Conservation (phyloP, 2,329 filamentous ascomycete species). For the Aspergillus niger region DNA sequence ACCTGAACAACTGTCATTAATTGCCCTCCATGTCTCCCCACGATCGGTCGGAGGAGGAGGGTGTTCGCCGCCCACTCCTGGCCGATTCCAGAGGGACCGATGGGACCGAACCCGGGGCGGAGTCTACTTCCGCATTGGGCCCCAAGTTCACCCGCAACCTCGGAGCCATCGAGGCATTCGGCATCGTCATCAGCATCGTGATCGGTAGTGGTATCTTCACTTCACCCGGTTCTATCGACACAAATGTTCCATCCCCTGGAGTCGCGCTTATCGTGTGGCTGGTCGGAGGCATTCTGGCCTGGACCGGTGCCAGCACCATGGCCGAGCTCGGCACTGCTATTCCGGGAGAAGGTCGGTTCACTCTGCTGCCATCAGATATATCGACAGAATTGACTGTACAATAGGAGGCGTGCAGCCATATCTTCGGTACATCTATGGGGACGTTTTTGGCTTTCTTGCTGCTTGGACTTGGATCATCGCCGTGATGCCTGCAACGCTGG, state of each 20-base stretch:
- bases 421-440: conserved; percentile 22
- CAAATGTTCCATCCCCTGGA: conserved; percentile 21
- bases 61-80: background rate
- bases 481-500: conserved; percentile 21
- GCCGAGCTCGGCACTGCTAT: conserved; percentile 23
- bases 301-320: conserved; percentile 22
- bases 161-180: conserved; percentile 20
- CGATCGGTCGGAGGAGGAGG: background rate
- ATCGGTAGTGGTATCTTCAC: conserved; percentile 24
- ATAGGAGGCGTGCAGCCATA: conserved; percentile 21
- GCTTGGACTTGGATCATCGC: conserved; percentile 25
- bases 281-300: conserved; percentile 20
- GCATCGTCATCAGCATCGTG: conserved; percentile 24
- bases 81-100: background rate
- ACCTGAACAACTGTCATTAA: background rate
- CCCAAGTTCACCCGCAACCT: conserved; percentile 19
- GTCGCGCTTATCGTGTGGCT: conserved; percentile 20
- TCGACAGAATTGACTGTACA: background rate
- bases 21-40: background rate
- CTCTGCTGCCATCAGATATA: too few relatives aligned
- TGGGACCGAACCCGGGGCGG: background rate
- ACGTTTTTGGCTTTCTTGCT: conserved; percentile 21
- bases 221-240: conserved; percentile 20
- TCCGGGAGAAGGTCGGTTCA: conserved; percentile 18
- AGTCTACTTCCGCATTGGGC: background rate